phyloP scores from a whole-genome alignment of 495 filamentous ascomycete species.

The Neurospora sp. region DNA sequence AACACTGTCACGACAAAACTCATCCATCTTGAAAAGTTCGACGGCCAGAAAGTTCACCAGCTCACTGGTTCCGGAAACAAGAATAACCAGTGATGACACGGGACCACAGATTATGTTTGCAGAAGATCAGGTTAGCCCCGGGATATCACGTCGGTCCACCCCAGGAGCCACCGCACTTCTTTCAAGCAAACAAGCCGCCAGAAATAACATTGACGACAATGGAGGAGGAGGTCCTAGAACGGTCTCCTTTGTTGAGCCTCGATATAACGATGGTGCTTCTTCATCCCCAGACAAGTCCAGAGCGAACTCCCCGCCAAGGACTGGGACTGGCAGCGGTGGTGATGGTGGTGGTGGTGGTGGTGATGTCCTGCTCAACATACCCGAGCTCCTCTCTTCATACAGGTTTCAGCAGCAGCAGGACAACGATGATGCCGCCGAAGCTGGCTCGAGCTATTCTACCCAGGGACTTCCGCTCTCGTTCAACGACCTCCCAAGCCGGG shows the following conservation, averaged over 20 bases:
- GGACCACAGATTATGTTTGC: conserved; percentile 76
- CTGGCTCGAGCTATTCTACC: conserved; percentile 49
- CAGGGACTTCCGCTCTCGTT: conserved; percentile 61
- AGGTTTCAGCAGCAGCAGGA: conserved; percentile 1
- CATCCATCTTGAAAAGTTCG: conserved; percentile 39
- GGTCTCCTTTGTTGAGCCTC: conserved; percentile 57
- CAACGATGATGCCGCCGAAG: conserved; percentile 9
- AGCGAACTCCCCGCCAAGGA: conserved; percentile 20
- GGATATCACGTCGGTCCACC: conserved; percentile 38
- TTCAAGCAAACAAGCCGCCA: conserved; percentile 52
- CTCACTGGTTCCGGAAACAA: conserved; percentile 63
- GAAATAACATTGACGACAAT: conserved; percentile 36
- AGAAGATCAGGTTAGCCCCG: conserved; percentile 32
- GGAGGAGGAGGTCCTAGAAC: conserved; percentile 47
- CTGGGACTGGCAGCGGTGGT: background rate
- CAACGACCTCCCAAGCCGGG: conserved; percentile 74
- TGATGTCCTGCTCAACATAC: conserved; percentile 26
- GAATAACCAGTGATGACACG: conserved; percentile 49
- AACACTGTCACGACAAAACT: conserved; percentile 41
- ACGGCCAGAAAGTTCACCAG: conserved; percentile 54
- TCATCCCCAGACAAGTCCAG: conserved; percentile 18
- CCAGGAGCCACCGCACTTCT: conserved; percentile 34
- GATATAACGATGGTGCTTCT: conserved; percentile 1
- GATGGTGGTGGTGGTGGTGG: conserved; percentile 5
- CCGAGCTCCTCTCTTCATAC: conserved; percentile 25